phyloP scores from a whole-genome alignment of 345 rosid species.

The Dipteronia sinensis region DNA sequence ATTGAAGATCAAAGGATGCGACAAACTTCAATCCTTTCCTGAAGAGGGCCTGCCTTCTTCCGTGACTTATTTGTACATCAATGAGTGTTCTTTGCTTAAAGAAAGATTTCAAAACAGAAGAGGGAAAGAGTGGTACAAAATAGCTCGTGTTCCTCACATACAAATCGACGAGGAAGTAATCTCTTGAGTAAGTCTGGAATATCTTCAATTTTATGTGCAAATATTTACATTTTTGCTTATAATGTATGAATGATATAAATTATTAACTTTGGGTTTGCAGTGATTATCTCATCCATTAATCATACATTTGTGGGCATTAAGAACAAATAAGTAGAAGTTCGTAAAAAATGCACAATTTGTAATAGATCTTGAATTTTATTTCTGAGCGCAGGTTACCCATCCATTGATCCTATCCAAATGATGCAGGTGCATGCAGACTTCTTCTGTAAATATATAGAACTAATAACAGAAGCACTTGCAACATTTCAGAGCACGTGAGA shows the following conservation, averaged over 20 bases:
- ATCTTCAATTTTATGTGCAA: neutral
- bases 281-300: neutral
- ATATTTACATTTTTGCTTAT: neutral
- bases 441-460: neutral
- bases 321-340: neutral
- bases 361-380: neutral
- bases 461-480: too few species aligned
- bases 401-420: neutral
- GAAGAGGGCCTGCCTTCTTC: constrained; percentile 39
- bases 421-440: neutral
- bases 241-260: neutral
- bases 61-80: constrained; percentile 28
- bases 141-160: constrained; percentile 23
- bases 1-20: constrained; percentile 32
- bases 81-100: constrained; percentile 25
- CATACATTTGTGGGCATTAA: too few species aligned
- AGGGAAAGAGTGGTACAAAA: constrained; percentile 25
- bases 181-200: constrained; percentile 1
- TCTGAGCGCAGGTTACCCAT: neutral
- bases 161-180: constrained; percentile 29
- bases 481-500: too few species aligned
- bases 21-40: constrained; percentile 27
- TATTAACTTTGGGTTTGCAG: neutral
- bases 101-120: neutral
- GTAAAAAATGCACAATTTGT: too few species aligned